phyloP scores from a whole-genome alignment of 2,329 filamentous ascomycete species.

The Fusarium goolgardi region DNA sequence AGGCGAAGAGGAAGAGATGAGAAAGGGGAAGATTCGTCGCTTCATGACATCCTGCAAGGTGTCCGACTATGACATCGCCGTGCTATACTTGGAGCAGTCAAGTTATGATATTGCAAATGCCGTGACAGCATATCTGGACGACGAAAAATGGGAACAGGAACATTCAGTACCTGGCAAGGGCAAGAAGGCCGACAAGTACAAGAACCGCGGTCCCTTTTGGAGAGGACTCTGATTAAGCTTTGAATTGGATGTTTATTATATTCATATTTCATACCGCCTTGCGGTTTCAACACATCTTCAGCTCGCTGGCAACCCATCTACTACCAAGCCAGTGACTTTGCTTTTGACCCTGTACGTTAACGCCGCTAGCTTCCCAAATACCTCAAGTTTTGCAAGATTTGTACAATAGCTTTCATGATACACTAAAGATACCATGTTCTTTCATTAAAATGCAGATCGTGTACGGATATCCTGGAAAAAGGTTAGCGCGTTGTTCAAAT shows the following conservation, averaged over 20 bases:
- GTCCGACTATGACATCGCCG: conserved; percentile 78
- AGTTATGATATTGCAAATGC: conserved; percentile 74
- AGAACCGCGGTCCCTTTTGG: conserved; percentile 51
- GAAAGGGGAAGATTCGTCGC: conserved; percentile 76
- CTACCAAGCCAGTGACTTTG: conserved; percentile 44
- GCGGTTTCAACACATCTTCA: conserved; percentile 40
- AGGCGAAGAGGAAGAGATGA: conserved; percentile 77
- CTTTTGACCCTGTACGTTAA: conserved; percentile 47
- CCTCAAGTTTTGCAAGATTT: conserved; percentile 44
- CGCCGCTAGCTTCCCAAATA: conserved; percentile 47
- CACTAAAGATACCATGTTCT: conserved; percentile 40
- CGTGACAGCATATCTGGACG: conserved; percentile 72
- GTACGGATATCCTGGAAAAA: conserved; percentile 66
- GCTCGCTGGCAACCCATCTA: conserved; percentile 44
- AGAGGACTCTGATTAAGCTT: conserved; percentile 45
- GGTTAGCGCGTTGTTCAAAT: conserved; percentile 41
- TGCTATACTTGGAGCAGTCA: conserved; percentile 78
- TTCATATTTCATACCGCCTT: conserved; percentile 47
- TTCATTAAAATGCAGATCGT: conserved; percentile 66
- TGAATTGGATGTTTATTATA: conserved; percentile 47
- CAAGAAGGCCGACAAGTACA: conserved; percentile 47
- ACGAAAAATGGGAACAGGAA: conserved; percentile 79
- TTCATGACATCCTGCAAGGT: conserved; percentile 87
- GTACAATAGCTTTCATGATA: conserved; percentile 45
- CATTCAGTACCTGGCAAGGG: conserved; percentile 61